A percentile compares a stretch with the other conserved stretches of the same genome.
These are phyloP conservation scores for Pseudogymnoascus sp. DNA, from an alignment of 2,329 filamentous ascomycete genomes.

Conservation along the genomic window DNA sequence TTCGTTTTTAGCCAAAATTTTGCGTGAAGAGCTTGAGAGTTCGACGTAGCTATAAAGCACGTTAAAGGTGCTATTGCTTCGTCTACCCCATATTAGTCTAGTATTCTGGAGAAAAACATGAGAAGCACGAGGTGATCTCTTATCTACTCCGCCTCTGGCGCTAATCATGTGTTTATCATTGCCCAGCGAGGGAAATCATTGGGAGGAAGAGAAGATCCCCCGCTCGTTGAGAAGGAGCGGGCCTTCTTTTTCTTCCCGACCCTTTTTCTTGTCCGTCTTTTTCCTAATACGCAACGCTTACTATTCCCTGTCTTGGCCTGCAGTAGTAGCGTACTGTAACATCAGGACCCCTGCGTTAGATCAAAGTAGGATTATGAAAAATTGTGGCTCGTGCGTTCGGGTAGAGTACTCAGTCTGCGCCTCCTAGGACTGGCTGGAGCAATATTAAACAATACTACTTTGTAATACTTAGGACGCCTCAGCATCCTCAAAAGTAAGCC, in stretches of 20 bases:
- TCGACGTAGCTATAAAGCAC: neutral
- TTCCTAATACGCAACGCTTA: neutral
- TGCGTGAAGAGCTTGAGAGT: neutral
- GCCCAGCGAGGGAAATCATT: neutral
- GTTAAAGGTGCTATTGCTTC: too few relatives aligned
- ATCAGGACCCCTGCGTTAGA: neutral
- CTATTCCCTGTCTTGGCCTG: neutral
- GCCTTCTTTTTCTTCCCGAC: neutral
- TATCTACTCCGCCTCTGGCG: neutral
- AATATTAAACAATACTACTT: neutral
- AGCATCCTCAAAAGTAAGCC: neutral
- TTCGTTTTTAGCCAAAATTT: neutral
- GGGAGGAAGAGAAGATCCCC: neutral
- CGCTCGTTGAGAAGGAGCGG: neutral
- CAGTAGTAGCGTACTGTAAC: neutral
- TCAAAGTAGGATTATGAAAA: neutral
- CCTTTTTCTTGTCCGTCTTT: neutral
- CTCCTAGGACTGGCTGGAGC: neutral
- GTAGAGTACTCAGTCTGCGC: neutral
- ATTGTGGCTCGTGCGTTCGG: constrained; percentile 2
- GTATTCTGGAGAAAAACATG: neutral
- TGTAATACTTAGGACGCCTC: neutral
- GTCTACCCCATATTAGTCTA: neutral
- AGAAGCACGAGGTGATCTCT: neutral
- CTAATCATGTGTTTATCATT: neutral